Conservation (phyloP, 331 rosid species). For the Dryas integrifolia region DNA sequence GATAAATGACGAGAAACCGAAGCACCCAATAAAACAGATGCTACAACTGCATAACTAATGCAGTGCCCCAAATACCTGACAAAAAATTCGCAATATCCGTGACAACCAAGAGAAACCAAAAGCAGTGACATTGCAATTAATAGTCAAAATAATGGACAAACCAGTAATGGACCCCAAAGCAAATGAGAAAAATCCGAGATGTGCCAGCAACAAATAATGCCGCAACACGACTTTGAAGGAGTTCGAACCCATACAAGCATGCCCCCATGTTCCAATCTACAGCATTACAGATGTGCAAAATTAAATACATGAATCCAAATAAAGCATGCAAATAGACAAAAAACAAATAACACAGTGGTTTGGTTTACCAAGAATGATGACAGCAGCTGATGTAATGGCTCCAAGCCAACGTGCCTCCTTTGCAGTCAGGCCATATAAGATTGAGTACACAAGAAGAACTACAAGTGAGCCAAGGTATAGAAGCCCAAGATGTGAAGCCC, state of each 20-base stretch:
- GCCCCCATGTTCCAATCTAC: slow-evolving; percentile 99
- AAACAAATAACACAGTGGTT: slow-evolving; percentile 9
- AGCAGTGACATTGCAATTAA: slow-evolving; percentile 18
- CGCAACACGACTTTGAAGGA: slow-evolving; percentile 80
- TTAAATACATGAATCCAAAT: not conserved
- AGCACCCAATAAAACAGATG: slow-evolving; percentile 88
- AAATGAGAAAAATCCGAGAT: slow-evolving; percentile 93
- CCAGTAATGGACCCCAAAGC: slow-evolving; percentile 99
- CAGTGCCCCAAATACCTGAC: slow-evolving; percentile 97
- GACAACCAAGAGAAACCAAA: slow-evolving; percentile 32
- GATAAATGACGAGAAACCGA: slow-evolving; percentile 97
- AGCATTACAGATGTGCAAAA: slow-evolving; percentile 26
- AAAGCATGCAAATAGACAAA: slow-evolving; percentile 23
- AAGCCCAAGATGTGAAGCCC: slow-evolving; percentile 95
- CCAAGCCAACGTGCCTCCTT: slow-evolving; percentile 95
- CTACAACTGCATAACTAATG: slow-evolving; percentile 96
- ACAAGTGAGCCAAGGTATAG: slow-evolving; percentile 86
- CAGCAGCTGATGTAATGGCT: slow-evolving; percentile 92
- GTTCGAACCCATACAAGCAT: slow-evolving; percentile 92
- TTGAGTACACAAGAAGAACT: slow-evolving; percentile 89
- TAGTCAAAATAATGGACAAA: slow-evolving; percentile 36
- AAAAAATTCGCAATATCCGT: slow-evolving; percentile 17
- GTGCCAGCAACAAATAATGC: slow-evolving; percentile 90
- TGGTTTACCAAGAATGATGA: slow-evolving; percentile 79
- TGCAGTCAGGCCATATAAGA: slow-evolving; percentile 88